These are phyloP conservation scores for Xylaria sp. DNA, from an alignment of 2,329 filamentous ascomycete species.

Conservation along the genomic window DNA sequence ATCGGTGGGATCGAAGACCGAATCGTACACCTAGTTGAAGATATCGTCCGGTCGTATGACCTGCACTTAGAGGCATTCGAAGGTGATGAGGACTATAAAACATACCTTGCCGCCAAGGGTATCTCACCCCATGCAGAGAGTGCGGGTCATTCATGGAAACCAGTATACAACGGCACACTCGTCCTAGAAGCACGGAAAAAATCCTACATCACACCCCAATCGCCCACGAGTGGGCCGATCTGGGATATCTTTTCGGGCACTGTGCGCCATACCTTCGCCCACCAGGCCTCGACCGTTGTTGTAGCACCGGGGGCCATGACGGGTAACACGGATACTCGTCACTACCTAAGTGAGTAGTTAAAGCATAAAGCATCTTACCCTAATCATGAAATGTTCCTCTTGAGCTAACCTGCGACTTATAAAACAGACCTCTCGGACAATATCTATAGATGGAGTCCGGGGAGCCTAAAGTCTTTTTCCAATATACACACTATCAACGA, in stretches of 20 bases:
- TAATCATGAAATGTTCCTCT: too few species aligned
- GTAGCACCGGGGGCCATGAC: slow-evolving; percentile 20
- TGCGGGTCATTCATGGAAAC: slow-evolving; percentile 4
- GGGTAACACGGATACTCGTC: slow-evolving; percentile 18
- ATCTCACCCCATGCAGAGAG: neutral
- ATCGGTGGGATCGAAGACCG: slow-evolving; percentile 18
- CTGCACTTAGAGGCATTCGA: slow-evolving; percentile 11
- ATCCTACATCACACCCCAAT: slow-evolving; percentile 20
- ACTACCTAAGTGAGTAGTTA: slow-evolving; percentile 19
- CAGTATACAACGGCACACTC: slow-evolving; percentile 16
- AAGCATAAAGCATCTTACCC: neutral
- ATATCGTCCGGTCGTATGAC: neutral
- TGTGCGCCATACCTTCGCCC: slow-evolving; percentile 11
- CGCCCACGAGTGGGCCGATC: slow-evolving; percentile 8
- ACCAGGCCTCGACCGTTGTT: neutral
- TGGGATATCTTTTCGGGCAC: slow-evolving; percentile 24
- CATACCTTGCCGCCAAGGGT: neutral
- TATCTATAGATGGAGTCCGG: slow-evolving; percentile 28
- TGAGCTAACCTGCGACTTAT: neutral
- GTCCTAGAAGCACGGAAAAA: neutral
- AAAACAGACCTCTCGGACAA: neutral
- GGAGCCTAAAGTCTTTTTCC: slow-evolving; percentile 12
- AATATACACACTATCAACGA: slow-evolving; percentile 24
- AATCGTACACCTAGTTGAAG: slow-evolving; percentile 6
- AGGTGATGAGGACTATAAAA: slow-evolving; percentile 15